A percentile compares a stretch with the other conserved stretches of the same genome.
phyloP scores from a whole-genome alignment of 2,329 filamentous ascomycete species.

The Aspergillus persii region DNA sequence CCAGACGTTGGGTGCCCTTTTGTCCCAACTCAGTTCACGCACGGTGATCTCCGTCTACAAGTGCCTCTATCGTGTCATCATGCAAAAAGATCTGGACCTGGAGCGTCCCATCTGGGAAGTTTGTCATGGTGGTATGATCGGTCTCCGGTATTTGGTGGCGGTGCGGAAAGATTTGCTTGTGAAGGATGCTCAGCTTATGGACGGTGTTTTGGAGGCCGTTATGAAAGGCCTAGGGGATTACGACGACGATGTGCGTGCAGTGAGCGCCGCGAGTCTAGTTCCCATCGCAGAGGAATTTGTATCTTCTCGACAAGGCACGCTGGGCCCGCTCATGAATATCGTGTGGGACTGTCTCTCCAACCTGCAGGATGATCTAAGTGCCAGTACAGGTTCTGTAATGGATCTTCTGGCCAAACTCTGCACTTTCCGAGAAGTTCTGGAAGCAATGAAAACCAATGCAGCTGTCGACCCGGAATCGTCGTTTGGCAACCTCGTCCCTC shows the following conservation, averaged over 20 bases:
- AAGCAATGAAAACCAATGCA: slow-evolving; percentile 90
- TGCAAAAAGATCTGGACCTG: slow-evolving; percentile 77
- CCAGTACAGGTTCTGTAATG: slow-evolving; percentile 98
- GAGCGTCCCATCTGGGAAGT: slow-evolving; percentile 84
- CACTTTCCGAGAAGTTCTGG: slow-evolving; percentile 85
- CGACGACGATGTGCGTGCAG: slow-evolving; percentile 94
- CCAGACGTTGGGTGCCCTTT: slow-evolving; percentile 83
- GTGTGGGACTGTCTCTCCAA: slow-evolving; percentile 98
- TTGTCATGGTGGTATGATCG: slow-evolving; percentile 97
- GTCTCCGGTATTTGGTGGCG: slow-evolving; percentile 89
- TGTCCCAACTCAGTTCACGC: slow-evolving; percentile 75
- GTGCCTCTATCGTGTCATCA: slow-evolving; percentile 83
- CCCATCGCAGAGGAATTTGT: slow-evolving; percentile 96
- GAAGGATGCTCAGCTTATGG: slow-evolving; percentile 79
- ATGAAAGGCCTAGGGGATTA: slow-evolving; percentile 90
- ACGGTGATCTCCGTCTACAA: slow-evolving; percentile 83
- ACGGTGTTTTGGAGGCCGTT: slow-evolving; percentile 86
- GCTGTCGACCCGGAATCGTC: slow-evolving; percentile 79
- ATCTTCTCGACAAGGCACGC: slow-evolving; percentile 70
- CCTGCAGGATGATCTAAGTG: slow-evolving; percentile 93
- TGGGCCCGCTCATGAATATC: slow-evolving; percentile 83
- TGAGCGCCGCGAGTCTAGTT: slow-evolving; percentile 95
- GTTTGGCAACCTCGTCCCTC: slow-evolving; percentile 86
- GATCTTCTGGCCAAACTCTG: slow-evolving; percentile 94
- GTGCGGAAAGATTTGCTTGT: slow-evolving; percentile 90